phyloP scores from a whole-genome alignment of 2,329 filamentous ascomycete species.

The Alternaria arborescens region DNA sequence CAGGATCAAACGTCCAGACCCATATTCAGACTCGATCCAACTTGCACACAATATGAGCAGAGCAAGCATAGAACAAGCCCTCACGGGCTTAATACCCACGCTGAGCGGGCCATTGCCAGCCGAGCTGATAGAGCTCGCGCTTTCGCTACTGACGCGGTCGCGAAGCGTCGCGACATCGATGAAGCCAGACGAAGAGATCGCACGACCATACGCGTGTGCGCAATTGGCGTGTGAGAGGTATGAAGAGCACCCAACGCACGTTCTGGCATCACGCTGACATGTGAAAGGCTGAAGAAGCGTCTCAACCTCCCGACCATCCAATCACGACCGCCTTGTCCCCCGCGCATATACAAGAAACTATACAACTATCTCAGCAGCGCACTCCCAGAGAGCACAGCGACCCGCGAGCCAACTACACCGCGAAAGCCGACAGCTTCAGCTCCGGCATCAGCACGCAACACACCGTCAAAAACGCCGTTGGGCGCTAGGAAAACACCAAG shows the following conservation, averaged over 20 bases:
- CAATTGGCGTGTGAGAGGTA: slow-evolving; percentile 83
- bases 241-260: neutral
- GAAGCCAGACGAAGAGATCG: slow-evolving; percentile 50
- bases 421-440: slow-evolving; percentile 39
- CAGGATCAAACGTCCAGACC: neutral
- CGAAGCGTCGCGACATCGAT: slow-evolving; percentile 59
- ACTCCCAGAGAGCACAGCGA: slow-evolving; percentile 58
- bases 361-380: slow-evolving; percentile 81
- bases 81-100: slow-evolving; percentile 55
- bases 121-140: slow-evolving; percentile 44
- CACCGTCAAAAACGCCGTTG: slow-evolving; percentile 36
- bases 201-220: slow-evolving; percentile 49
- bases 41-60: slow-evolving; percentile 25
- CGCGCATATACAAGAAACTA: slow-evolving; percentile 77
- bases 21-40: neutral
- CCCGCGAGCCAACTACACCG: slow-evolving; percentile 42
- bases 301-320: slow-evolving; percentile 47
- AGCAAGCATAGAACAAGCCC: slow-evolving; percentile 42
- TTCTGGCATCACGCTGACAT: slow-evolving; percentile 38
- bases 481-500: slow-evolving; percentile 34
- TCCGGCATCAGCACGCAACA: slow-evolving; percentile 33
- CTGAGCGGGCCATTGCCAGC: slow-evolving; percentile 44
- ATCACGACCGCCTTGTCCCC: slow-evolving; percentile 48
- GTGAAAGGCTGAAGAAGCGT: slow-evolving; percentile 69
- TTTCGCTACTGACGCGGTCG: slow-evolving; percentile 48